These are phyloP conservation scores for Nidula microcarpa DNA, from an alignment of 768 basidiomycete genomes.

Conservation along the genomic window DNA sequence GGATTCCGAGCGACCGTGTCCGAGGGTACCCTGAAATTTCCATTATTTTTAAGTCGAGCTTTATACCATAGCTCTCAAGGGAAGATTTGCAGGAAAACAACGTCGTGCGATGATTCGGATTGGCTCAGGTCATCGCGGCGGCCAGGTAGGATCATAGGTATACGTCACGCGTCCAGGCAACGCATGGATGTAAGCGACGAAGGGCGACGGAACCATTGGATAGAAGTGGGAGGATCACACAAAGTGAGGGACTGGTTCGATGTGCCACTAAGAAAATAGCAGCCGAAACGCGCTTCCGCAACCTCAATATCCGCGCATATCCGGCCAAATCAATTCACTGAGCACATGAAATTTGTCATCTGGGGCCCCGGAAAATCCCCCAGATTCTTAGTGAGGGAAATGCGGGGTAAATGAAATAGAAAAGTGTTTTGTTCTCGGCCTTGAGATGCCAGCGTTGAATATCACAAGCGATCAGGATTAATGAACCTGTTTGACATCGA, in stretches of 20 bases:
- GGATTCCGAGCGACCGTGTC: neutral
- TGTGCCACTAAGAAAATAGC: no score
- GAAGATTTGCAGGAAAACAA: constrained; percentile 4
- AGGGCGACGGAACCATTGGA: no score
- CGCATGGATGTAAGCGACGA: neutral
- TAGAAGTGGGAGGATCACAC: no score
- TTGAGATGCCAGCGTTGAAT: neutral
- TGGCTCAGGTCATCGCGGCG: constrained; percentile 1
- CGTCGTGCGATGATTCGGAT: neutral
- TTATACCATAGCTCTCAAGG: neutral
- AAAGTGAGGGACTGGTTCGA: no score
- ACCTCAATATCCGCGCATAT: no score
- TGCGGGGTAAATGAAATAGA: neutral
- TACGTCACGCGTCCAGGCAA: neutral
- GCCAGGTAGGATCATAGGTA: neutral
- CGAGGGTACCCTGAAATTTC: neutral
- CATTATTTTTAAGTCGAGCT: neutral
- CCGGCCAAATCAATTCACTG: no score
- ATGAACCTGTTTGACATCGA: no score
- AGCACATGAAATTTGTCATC: neutral
- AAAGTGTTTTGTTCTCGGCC: neutral
- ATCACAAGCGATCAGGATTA: neutral
- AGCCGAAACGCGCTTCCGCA: no score
- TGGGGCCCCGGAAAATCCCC: neutral
- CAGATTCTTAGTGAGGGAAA: neutral